A percentile compares a stretch with the other conserved stretches of the same genome.
phyloP scores from a whole-genome alignment of 1,139 yeast genomes.

The Geotrichum restrictum region DNA sequence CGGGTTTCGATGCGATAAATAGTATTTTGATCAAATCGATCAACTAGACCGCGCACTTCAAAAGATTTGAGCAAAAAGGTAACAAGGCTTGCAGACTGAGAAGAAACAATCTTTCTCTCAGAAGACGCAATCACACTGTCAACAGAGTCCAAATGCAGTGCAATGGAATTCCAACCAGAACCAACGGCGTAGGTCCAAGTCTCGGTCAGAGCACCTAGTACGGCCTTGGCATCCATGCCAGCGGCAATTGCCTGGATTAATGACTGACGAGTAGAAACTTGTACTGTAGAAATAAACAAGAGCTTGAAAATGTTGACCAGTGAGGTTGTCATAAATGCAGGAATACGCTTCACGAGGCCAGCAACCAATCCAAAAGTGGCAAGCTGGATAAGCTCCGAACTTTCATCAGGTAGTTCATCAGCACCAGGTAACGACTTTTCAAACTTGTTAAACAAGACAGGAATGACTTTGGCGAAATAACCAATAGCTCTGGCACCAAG shows the following conservation, averaged over 20 bases:
- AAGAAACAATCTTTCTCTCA: conserved; percentile 70
- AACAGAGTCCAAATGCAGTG: conserved; percentile 63
- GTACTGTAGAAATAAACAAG: conserved; percentile 52
- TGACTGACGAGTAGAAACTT: conserved; percentile 57
- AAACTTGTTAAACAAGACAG: conserved; percentile 66
- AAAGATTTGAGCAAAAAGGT: conserved; percentile 68
- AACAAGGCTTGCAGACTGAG: conserved; percentile 67
- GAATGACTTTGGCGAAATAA: conserved; percentile 76
- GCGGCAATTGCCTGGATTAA: conserved; percentile 63
- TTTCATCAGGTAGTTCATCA: conserved; percentile 30
- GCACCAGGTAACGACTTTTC: conserved; percentile 36
- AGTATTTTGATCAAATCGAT: conserved; percentile 69
- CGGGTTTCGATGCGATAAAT: conserved; percentile 76
- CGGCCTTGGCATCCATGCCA: conserved; percentile 62
- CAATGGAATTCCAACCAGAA: conserved; percentile 51
- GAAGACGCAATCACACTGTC: conserved; percentile 61
- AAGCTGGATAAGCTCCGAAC: conserved; percentile 38
- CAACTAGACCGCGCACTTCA: conserved; percentile 46
- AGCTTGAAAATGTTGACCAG: conserved; percentile 58
- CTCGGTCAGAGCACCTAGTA: conserved; percentile 57
- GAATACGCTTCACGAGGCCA: conserved; percentile 74
- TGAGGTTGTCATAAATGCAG: conserved; percentile 75
- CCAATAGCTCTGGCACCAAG: conserved; percentile 87
- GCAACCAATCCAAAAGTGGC: conserved; percentile 71
- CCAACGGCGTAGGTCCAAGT: conserved; percentile 58